Evolutionary conservation across 2,329 filamentous ascomycete genomes (phyloP).

Genomic region (Fusarium tupiense): DNA sequence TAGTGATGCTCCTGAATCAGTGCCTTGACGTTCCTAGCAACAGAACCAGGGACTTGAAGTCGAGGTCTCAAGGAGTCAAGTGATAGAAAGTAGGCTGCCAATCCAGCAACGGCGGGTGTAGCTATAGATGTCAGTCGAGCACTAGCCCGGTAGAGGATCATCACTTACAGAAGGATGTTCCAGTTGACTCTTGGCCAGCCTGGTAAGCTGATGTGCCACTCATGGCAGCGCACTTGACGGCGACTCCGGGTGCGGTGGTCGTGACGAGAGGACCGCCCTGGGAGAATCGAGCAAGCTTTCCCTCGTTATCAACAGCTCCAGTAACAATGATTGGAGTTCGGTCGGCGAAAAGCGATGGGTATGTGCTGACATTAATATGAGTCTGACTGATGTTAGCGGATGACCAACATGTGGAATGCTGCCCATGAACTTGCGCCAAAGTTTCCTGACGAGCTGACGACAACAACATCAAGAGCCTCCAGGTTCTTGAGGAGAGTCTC

Average conservation of each 20-base stretch:
- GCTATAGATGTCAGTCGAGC: background rate
- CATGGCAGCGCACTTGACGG: background rate
- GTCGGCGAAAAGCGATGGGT: background rate
- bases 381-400: background rate
- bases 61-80: background rate
- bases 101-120: background rate
- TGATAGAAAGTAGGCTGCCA: background rate
- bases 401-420: accelerated
- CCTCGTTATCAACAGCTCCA: background rate
- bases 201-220: background rate
- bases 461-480: background rate
- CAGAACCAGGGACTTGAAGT: background rate
- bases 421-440: background rate
- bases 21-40: background rate
- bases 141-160: accelerated
- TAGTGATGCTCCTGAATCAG: background rate
- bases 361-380: background rate
- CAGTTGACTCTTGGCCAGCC: background rate
- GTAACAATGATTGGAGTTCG: background rate
- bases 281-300: background rate
- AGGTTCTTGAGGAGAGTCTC: background rate
- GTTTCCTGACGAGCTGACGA: background rate
- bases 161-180: background rate
- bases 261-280: background rate
- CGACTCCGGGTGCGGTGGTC: background rate